Conservation (phyloP, 169 alveolate genomes). For the Eimeria praecox region DNA sequence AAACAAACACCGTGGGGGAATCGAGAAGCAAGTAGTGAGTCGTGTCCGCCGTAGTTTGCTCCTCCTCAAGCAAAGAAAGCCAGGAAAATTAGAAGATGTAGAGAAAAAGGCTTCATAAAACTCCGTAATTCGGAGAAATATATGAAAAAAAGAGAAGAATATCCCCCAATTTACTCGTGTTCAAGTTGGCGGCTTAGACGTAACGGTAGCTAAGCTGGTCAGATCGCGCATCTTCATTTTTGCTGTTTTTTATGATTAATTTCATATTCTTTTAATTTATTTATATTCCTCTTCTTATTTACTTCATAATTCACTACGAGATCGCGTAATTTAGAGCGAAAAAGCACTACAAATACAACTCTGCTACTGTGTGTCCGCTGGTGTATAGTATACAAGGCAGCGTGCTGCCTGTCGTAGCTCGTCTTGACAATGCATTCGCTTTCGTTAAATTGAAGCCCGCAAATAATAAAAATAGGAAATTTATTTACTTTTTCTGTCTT, state of each 20-base stretch:
- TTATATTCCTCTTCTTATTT: background rate
- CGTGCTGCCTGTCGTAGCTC: no score
- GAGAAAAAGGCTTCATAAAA: constrained; percentile 1
- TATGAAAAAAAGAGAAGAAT: background rate
- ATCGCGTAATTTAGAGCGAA: background rate
- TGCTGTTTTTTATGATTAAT: background rate
- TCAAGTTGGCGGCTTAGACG: background rate
- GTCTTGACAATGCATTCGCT: no score
- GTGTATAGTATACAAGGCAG: no score
- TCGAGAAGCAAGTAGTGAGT: constrained; percentile 40
- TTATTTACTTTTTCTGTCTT: no score
- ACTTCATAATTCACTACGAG: background rate
- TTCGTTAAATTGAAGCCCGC: no score
- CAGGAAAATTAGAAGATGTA: background rate
- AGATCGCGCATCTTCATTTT: background rate
- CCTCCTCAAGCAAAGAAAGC: background rate
- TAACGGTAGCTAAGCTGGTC: background rate
- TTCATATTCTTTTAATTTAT: background rate
- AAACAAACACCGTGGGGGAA: background rate
- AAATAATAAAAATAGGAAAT: no score
- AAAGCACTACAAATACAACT: background rate
- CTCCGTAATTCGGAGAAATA: background rate
- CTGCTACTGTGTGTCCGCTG: background rate
- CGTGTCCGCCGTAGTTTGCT: background rate
- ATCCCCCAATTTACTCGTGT: background rate